phyloP scores from a whole-genome alignment of 495 filamentous ascomycete genomes.

The Aspergillus heteromorphus region DNA sequence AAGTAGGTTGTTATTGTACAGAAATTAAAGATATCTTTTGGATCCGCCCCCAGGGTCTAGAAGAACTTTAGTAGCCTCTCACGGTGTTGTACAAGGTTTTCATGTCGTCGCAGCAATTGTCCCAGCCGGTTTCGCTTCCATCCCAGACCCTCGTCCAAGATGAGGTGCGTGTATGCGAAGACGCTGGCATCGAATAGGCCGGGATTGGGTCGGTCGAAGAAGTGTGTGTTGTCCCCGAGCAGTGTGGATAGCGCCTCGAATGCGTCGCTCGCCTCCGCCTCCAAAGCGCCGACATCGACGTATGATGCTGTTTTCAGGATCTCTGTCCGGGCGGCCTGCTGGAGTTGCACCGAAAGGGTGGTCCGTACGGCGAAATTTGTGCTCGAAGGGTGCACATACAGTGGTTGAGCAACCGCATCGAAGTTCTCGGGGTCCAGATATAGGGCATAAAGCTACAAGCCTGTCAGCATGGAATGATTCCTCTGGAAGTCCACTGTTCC shows the following conservation, averaged over 20 bases:
- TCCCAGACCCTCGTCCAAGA: constrained; percentile 55
- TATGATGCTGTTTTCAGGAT: constrained; percentile 58
- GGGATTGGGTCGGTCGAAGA: constrained; percentile 59
- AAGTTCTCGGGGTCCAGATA: constrained; percentile 69
- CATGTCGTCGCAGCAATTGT: constrained; percentile 34
- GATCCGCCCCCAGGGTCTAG: constrained; percentile 10
- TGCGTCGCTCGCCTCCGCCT: constrained; percentile 63
- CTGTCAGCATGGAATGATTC: constrained; percentile 5
- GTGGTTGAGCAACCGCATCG: constrained; percentile 51
- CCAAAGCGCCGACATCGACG: constrained; percentile 59
- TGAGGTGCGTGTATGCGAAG: constrained; percentile 84
- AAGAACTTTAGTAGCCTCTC: constrained; percentile 42
- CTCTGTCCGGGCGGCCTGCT: constrained; percentile 64
- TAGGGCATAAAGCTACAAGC: constrained; percentile 63
- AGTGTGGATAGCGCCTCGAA: constrained; percentile 69
- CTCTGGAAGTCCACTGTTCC: background rate
- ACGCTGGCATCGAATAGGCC: constrained; percentile 79
- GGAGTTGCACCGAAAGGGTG: constrained; percentile 59
- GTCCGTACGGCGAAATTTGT: constrained; percentile 57
- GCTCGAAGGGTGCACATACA: constrained; percentile 65
- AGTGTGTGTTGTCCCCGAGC: constrained; percentile 60
- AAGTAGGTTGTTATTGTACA: constrained; percentile 23
- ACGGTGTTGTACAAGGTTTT: constrained; percentile 52
- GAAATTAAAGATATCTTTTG: constrained; percentile 1
- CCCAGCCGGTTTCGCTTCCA: constrained; percentile 51